phyloP scores from a whole-genome alignment of 78 protist genomes.

The Dictyostelium capitatum region DNA sequence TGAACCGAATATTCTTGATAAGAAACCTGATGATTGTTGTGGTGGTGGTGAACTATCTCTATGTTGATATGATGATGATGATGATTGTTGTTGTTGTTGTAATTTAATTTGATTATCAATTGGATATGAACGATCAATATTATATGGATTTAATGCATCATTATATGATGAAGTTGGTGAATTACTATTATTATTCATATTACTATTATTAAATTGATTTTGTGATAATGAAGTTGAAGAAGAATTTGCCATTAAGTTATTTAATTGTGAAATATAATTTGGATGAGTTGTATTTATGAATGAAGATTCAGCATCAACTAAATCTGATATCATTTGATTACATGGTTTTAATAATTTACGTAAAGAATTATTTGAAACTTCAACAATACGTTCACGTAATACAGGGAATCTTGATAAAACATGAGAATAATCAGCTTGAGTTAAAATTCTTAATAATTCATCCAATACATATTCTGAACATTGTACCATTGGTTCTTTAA shows the following conservation, averaged over 20 bases:
- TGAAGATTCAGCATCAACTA: slow-evolving; percentile 88
- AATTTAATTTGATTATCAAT: slow-evolving; percentile 30
- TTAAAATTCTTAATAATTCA: slow-evolving; percentile 88
- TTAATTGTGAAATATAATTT: slow-evolving; percentile 28
- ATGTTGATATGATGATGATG: slow-evolving; percentile 16
- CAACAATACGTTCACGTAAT: slow-evolving; percentile 65
- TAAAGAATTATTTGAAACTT: slow-evolving; percentile 70
- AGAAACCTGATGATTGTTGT: slow-evolving; percentile 13
- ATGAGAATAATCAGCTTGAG: slow-evolving; percentile 73
- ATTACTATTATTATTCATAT: too few relatives aligned
- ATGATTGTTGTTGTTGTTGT: slow-evolving; percentile 16
- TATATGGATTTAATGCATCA: slow-evolving; percentile 72
- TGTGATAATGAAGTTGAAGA: background rate
- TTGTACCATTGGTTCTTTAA: slow-evolving; percentile 91
- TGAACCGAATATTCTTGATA: slow-evolving; percentile 33
- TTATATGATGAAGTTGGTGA: background rate
- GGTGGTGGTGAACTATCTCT: too few relatives aligned
- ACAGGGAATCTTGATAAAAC: slow-evolving; percentile 62
- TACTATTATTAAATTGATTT: background rate
- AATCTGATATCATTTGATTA: slow-evolving; percentile 79
- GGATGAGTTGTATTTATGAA: slow-evolving; percentile 96
- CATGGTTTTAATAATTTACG: slow-evolving; percentile 66
- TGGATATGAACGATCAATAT: slow-evolving; percentile 65
- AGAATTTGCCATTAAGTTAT: background rate
- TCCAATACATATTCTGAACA: slow-evolving; percentile 92